These are phyloP conservation scores for Luzula sylvatica DNA, from an alignment of 176 grass and related monocot genomes.

Conservation along the genomic window DNA sequence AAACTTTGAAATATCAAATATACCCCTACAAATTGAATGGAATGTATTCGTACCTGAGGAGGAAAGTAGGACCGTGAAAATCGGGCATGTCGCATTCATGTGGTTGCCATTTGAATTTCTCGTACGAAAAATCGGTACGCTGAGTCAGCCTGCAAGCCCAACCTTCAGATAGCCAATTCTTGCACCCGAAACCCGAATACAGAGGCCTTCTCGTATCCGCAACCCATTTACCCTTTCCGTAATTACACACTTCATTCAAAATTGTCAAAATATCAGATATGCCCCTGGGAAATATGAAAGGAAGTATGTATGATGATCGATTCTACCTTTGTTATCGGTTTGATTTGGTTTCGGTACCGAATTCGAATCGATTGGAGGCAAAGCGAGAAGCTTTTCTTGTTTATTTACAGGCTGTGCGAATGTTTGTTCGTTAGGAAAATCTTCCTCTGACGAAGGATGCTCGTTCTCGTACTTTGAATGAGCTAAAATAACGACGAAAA, in stretches of 20 bases:
- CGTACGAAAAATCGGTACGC: conserved; percentile 65
- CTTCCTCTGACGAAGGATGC: conserved; percentile 59
- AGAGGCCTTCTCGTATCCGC: conserved; percentile 45
- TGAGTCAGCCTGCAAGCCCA: conserved; percentile 85
- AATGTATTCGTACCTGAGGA: conserved; percentile 57
- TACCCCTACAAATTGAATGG: too few relatives aligned
- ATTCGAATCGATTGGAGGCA: conserved; percentile 23
- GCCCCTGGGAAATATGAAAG: too few relatives aligned
- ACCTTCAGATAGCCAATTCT: conserved; percentile 68
- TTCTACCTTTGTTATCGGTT: conserved; percentile 41
- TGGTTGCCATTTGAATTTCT: conserved; percentile 81
- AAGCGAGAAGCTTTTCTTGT: conserved; percentile 24
- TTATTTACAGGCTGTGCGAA: conserved; percentile 30
- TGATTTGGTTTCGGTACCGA: conserved; percentile 11
- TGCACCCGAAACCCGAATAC: conserved; percentile 78
- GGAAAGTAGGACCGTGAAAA: conserved; percentile 58
- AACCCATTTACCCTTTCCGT: conserved; percentile 72
- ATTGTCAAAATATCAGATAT: conserved; percentile 22
- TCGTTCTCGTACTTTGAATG: conserved; percentile 34
- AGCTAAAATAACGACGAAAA: conserved; percentile 30
- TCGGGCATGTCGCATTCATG: conserved; percentile 59
- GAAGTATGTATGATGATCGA: neutral
- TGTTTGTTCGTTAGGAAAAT: conserved; percentile 44
- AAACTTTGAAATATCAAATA: too few relatives aligned
- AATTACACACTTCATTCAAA: conserved; percentile 50